Conservation (phyloP, 169 alveolate genomes). For the Babesia ovis region DNA sequence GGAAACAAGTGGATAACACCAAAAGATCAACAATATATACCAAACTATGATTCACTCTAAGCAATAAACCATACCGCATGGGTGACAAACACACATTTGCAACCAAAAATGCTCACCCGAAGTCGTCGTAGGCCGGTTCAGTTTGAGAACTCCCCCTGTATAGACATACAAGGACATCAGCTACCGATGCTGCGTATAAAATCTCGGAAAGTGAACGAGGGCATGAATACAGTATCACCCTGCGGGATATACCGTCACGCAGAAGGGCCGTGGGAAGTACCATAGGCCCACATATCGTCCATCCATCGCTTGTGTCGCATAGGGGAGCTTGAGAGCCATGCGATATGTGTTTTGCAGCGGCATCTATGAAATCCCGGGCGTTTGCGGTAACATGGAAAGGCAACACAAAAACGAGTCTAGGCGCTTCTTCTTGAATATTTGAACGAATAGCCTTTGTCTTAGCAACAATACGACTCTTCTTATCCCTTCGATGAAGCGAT, state of each 20-base stretch:
- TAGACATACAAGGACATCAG: slow-evolving; percentile 58
- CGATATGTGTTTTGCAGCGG: slow-evolving; percentile 6
- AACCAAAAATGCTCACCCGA: slow-evolving; percentile 62
- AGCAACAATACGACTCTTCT: slow-evolving; percentile 56
- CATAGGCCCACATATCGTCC: slow-evolving; percentile 33
- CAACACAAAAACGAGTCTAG: slow-evolving; percentile 53
- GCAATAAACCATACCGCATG: too few species aligned
- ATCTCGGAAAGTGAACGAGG: slow-evolving; percentile 53
- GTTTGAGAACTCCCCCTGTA: slow-evolving; percentile 42
- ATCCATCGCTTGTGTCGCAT: slow-evolving; percentile 19
- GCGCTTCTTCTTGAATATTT: slow-evolving; percentile 49
- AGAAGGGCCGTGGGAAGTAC: slow-evolving; percentile 26
- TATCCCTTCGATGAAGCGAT: slow-evolving; percentile 42
- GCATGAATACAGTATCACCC: slow-evolving; percentile 50
- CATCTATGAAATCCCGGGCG: slow-evolving; percentile 37
- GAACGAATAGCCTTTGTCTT: slow-evolving; percentile 44
- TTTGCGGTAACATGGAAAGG: slow-evolving; percentile 49
- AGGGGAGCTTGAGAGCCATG: neutral
- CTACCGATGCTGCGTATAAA: slow-evolving; percentile 60
- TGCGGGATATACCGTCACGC: slow-evolving; percentile 47
- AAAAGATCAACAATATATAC: too few species aligned
- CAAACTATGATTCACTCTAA: too few species aligned
- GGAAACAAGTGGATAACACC: too few species aligned
- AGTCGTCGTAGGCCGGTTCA: slow-evolving; percentile 66
- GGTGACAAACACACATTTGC: too few species aligned